phyloP scores from a whole-genome alignment of 192 early-diverging fungal species.

The Umbelopsis isabellina region DNA sequence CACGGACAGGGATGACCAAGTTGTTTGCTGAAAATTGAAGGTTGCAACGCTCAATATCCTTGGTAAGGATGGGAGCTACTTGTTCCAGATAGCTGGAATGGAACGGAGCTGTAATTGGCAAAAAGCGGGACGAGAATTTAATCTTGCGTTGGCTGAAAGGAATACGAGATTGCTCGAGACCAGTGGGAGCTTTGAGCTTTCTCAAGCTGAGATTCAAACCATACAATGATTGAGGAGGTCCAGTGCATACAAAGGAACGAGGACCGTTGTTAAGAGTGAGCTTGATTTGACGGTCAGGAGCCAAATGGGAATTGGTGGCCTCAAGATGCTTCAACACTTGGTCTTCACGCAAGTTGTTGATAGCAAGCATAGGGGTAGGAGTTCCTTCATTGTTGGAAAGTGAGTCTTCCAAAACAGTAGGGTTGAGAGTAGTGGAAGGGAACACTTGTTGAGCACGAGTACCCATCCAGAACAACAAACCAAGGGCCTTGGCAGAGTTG shows the following conservation, averaged over 20 bases:
- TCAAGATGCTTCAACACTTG: slow-evolving; percentile 87
- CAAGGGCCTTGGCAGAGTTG: slow-evolving; percentile 79
- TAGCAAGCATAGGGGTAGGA: slow-evolving; percentile 90
- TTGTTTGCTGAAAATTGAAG: slow-evolving; percentile 66
- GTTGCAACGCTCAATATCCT: slow-evolving; percentile 69
- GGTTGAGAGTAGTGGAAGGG: slow-evolving; percentile 81
- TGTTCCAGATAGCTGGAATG: slow-evolving; percentile 79
- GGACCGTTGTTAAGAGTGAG: slow-evolving; percentile 92
- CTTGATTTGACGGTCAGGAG: slow-evolving; percentile 80
- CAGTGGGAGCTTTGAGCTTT: slow-evolving; percentile 87
- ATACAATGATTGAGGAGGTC: slow-evolving; percentile 89
- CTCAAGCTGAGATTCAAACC: slow-evolving; percentile 90
- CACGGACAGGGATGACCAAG: slow-evolving; percentile 76
- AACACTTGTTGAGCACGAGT: slow-evolving; percentile 78
- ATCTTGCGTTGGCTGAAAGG: slow-evolving; percentile 89
- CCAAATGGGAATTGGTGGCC: slow-evolving; percentile 84
- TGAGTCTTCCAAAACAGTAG: slow-evolving; percentile 88
- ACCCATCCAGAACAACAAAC: slow-evolving; percentile 83
- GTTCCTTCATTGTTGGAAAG: slow-evolving; percentile 87
- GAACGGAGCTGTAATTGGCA: slow-evolving; percentile 93
- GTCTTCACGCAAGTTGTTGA: slow-evolving; percentile 79
- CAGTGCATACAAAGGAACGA: slow-evolving; percentile 86
- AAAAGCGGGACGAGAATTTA: slow-evolving; percentile 88
- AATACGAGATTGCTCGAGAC: slow-evolving; percentile 86
- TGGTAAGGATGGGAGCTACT: slow-evolving; percentile 63